phyloP scores from a whole-genome alignment of 2,329 filamentous ascomycete species.

The Chaetomium strumarium region DNA sequence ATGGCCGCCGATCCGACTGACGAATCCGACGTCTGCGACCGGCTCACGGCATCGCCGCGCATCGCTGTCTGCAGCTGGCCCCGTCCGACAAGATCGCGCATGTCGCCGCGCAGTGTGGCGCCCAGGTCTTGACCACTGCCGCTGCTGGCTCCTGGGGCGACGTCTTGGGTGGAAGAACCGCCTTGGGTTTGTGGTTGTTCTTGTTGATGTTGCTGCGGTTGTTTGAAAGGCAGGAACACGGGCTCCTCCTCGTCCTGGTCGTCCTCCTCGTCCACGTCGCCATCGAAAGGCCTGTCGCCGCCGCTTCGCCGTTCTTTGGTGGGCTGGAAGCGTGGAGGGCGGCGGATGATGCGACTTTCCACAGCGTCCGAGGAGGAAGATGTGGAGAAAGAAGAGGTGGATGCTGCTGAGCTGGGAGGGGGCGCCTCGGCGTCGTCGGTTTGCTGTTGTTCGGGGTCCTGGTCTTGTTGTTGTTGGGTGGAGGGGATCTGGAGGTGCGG shows the following conservation, averaged over 20 bases:
- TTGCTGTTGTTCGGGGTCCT: neutral
- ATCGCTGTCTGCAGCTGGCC: too few species aligned
- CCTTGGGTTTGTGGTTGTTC: conserved; percentile 11
- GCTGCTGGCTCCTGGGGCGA: conserved; percentile 2
- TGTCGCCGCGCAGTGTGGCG: conserved; percentile 47
- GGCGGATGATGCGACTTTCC: conserved; percentile 55
- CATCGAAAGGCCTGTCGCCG: conserved; percentile 19
- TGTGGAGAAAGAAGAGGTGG: conserved; percentile 31
- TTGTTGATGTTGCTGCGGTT: too few species aligned
- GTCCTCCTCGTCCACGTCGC: conserved; percentile 39
- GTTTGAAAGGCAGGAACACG: conserved; percentile 46
- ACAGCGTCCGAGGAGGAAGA: conserved; percentile 41
- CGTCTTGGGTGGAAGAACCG: neutral
- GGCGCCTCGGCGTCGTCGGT: conserved; percentile 30
- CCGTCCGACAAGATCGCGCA: conserved; percentile 22
- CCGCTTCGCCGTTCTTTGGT: conserved; percentile 9
- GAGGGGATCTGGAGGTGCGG: conserved; percentile 26
- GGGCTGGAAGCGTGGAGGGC: conserved; percentile 47
- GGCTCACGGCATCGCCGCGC: conserved; percentile 27
- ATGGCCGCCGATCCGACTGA: conserved; percentile 49
- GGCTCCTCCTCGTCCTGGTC: conserved; percentile 53
- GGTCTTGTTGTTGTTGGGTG: conserved; percentile 24
- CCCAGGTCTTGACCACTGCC: conserved; percentile 38
- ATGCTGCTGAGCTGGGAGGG: conserved; percentile 41
- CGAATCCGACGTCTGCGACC: conserved; percentile 57